These are phyloP conservation scores for Phalaenopsis equestris DNA, from an alignment of 106 monocot genomes.

Conservation along the genomic window DNA sequence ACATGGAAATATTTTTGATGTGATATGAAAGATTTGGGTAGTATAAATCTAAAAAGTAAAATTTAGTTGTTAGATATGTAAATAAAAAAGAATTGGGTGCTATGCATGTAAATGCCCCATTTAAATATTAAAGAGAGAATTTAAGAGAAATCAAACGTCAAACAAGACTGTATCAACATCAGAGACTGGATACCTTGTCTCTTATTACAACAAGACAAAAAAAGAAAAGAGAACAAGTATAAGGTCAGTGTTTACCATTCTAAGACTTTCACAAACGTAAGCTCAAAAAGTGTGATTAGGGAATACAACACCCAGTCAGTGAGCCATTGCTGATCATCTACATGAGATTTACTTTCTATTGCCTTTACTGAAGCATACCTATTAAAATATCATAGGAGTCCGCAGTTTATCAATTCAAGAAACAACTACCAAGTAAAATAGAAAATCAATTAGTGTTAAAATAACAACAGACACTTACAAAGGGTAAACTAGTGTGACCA, in stretches of 20 bases:
- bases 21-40: too few relatives aligned
- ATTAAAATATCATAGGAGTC: constrained; percentile 9
- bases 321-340: constrained; percentile 97
- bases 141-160: background rate
- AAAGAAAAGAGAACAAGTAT: background rate
- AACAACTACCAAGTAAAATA: background rate
- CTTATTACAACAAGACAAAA: background rate
- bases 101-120: too few relatives aligned
- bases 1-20: too few relatives aligned
- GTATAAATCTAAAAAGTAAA: too few relatives aligned
- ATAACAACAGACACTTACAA: constrained; percentile 52
- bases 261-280: constrained; percentile 58
- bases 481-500: constrained; percentile 84
- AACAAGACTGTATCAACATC: background rate
- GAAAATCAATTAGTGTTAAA: background rate
- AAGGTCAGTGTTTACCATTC: constrained; percentile 46
- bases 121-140: background rate
- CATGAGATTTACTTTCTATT: constrained; percentile 83
- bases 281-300: constrained; percentile 58
- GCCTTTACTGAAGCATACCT: constrained; percentile 96
- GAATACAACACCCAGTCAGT: constrained; percentile 91
- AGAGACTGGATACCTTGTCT: background rate
- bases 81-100: too few relatives aligned
- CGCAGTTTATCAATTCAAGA: background rate
- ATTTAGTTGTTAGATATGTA: too few relatives aligned